These are phyloP conservation scores for Globisporangium paroecandrum DNA, from an alignment of 352 stramenopile genomes.

Conservation along the genomic window DNA sequence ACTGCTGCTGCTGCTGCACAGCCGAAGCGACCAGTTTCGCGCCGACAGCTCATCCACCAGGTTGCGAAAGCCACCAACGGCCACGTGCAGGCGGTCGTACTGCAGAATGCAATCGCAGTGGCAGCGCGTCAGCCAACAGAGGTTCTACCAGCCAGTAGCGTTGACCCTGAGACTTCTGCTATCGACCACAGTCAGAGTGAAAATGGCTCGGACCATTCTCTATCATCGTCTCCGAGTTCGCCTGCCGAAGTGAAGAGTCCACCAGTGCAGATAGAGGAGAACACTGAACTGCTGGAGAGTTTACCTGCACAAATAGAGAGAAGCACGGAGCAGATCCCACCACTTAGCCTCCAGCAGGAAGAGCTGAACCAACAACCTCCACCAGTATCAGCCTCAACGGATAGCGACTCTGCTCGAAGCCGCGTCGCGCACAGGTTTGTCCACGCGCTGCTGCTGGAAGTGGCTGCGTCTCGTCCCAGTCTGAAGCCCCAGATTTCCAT, in stretches of 20 bases:
- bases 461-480: neutral
- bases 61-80: slow-evolving; percentile 23
- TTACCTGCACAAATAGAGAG: neutral
- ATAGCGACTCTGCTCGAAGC: neutral
- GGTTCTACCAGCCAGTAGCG: neutral
- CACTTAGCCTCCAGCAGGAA: neutral
- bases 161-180: slow-evolving; percentile 11
- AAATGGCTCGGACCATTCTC: neutral
- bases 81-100: slow-evolving; percentile 11
- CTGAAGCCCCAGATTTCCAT: neutral
- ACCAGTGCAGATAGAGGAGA: neutral
- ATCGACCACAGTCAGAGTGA: neutral
- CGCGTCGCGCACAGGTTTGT: neutral
- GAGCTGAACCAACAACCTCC: neutral
- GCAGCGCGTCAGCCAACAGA: neutral
- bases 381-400: neutral
- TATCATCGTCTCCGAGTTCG: neutral
- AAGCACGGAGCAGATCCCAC: neutral
- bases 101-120: slow-evolving; percentile 11
- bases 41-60: slow-evolving; percentile 13
- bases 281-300: neutral
- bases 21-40: slow-evolving; percentile 1
- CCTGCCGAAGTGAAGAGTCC: neutral
- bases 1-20: neutral
- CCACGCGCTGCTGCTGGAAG: neutral